Base-by-base conservation (phyloP, 768 basidiomycete species). In the Boletus sp. region DNA sequence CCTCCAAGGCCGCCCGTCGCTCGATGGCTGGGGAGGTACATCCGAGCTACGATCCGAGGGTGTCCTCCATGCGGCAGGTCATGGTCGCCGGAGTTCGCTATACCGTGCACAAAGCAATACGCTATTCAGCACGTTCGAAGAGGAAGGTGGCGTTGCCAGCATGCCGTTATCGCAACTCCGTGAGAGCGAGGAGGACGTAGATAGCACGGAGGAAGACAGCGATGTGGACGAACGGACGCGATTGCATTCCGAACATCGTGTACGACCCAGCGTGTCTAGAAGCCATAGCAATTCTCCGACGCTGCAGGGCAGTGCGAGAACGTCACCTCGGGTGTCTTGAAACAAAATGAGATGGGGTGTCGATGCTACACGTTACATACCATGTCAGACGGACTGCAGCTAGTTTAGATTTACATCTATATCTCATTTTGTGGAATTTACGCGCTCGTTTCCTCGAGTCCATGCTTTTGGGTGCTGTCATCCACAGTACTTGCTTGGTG, bases 41-140 rank as follows among this genome's bases (percentile, higher is more conserved):
- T 71, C 75, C 17, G 65, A 73, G 20, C 53, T 77, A 41, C 58
- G 60, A 53, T 48, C 67, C 12, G 69, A 71, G 11, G 68, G 69
- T 7, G 42, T 62, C 37, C 51, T 61, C 33, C 58, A 64, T 18
- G 57, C 70, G 6, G 72, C 76, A 0, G 72, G 77, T 18, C 90
- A 92, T 63, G 84, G 83, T 9, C 83, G 90, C 35, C 79, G 84
- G 61, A 79, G 78, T 54, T 87, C 86, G 17, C 73, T 87, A 12
- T 88, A 87, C 63, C 83, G 86, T 28, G 76, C 82, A 3, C 87
- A 89, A 65, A 78, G 79, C 40, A 73, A 79, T 7, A 85, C 85
- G 15, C 75, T 95, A 28, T 94, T 93, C 73, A 85, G 81, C 68
- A 80, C 91, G 12, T 93, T 89, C 63, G 90, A 87, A 54, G 84